Conservation (phyloP, 1,139 yeast genomes). For the Diutina mesorugosa region DNA sequence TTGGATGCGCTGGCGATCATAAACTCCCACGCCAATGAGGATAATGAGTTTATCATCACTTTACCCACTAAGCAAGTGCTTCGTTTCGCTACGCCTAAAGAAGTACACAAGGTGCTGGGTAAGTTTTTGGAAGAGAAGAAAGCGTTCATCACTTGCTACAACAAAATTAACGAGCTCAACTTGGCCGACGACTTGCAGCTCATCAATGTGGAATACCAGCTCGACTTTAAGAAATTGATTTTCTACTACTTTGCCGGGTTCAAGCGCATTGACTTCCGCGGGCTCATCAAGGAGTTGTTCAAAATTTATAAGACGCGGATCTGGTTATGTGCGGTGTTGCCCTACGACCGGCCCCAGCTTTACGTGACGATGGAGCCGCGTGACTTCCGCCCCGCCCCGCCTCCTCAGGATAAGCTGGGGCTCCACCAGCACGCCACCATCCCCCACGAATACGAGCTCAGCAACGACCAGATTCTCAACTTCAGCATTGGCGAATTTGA, state of each 20-base stretch:
- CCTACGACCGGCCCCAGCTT: conserved; percentile 7
- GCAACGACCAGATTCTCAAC: conserved; percentile 28
- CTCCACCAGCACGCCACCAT: conserved; percentile 6
- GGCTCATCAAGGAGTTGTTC: conserved; percentile 81
- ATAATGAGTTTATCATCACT: conserved; percentile 33
- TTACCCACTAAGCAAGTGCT: conserved; percentile 38
- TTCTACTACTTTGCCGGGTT: conserved; percentile 72
- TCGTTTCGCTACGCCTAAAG: conserved; percentile 36
- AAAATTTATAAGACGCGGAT: conserved; percentile 91
- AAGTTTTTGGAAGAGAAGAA: conserved; percentile 35
- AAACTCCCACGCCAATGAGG: conserved; percentile 26
- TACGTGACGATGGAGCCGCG: conserved; percentile 3
- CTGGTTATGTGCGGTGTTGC: conserved; percentile 82
- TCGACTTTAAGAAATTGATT: conserved; percentile 86
- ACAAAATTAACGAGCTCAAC: conserved; percentile 31
- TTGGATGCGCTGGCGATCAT: conserved; percentile 26
- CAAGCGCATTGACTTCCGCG: conserved; percentile 84
- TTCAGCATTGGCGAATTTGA: conserved; percentile 28
- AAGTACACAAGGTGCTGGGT: conserved; percentile 28
- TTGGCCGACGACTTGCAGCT: conserved; percentile 17
- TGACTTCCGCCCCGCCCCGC: background rate
- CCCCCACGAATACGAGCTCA: conserved; percentile 29
- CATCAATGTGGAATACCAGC: conserved; percentile 81
- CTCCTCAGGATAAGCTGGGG: background rate
- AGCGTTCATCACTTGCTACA: conserved; percentile 31